Evolutionary conservation across 176 grass and related monocot species (phyloP).

Genomic region (Oryza officinalis): DNA sequence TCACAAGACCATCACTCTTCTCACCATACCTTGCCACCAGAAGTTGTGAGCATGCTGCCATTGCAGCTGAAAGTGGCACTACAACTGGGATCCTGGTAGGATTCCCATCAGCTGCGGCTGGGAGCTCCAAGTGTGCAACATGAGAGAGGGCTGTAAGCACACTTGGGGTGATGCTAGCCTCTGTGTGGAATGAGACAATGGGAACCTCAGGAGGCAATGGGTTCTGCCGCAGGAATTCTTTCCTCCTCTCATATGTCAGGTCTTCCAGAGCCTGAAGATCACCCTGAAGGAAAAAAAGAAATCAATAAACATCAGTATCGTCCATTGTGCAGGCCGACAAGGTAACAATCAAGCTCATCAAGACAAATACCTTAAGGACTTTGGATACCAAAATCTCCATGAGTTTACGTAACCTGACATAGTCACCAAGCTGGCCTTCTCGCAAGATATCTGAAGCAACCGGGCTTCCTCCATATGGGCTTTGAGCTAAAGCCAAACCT

Average conservation of each 20-base stretch:
- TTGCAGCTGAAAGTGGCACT: conserved; percentile 74
- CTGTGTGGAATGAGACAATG: too few species aligned
- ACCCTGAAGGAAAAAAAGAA: too few species aligned
- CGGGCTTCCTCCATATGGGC: conserved; percentile 86
- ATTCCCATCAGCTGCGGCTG: conserved; percentile 52
- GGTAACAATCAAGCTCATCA: conserved; percentile 21
- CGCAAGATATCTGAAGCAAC: conserved; percentile 57
- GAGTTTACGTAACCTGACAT: conserved; percentile 77
- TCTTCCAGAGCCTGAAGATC: too few species aligned
- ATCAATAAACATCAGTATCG: too few species aligned
- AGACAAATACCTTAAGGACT: conserved; percentile 73
- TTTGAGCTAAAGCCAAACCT: conserved; percentile 84
- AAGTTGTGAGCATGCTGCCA: conserved; percentile 83
- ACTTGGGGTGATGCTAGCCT: conserved; percentile 31
- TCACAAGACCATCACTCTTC: conserved; percentile 91
- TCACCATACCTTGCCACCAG: conserved; percentile 75
- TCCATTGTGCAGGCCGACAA: background rate
- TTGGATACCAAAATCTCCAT: conserved; percentile 87
- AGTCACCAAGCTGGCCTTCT: conserved; percentile 71
- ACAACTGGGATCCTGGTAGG: conserved; percentile 74
- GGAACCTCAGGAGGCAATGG: too few species aligned
- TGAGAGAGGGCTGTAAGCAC: conserved; percentile 81
- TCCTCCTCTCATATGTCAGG: too few species aligned
- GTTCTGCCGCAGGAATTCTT: too few species aligned
- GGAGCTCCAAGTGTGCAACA: conserved; percentile 81